A percentile compares a stretch with the other conserved stretches of the same genome.
Conservation (phyloP, 2,329 filamentous ascomycete genomes). For the Orbilia blumenaviensis region DNA sequence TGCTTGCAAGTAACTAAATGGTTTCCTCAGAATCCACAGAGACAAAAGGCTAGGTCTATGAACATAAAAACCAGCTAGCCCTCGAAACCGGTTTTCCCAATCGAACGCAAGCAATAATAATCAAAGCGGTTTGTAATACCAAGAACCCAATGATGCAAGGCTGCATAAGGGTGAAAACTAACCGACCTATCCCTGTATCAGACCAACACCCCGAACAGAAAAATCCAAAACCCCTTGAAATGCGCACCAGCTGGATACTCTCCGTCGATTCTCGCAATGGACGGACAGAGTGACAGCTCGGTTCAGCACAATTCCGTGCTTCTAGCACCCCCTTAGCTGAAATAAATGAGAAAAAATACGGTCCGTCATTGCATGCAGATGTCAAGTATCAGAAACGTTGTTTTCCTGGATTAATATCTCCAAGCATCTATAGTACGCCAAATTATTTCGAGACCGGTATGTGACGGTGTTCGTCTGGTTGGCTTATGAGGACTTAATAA, state of each 20-base stretch:
- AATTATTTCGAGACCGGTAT: not conserved
- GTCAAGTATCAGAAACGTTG: not conserved
- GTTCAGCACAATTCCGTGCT: not conserved
- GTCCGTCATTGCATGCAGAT: not conserved
- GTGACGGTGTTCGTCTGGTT: not conserved
- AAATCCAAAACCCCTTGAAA: not conserved
- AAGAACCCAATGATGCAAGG: constrained; percentile 41
- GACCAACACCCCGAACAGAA: constrained; percentile 7
- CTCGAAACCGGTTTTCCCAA: constrained; percentile 1
- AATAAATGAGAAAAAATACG: not conserved
- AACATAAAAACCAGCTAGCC: no score
- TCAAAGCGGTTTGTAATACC: constrained; percentile 1
- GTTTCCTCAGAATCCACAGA: not conserved
- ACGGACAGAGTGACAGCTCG: constrained; percentile 7
- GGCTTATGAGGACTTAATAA: not conserved
- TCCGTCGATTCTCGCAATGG: not conserved
- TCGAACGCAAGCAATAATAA: not conserved
- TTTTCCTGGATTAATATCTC: not conserved
- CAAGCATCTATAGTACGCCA: not conserved
- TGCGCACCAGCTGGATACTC: not conserved
- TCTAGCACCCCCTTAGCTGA: not conserved
- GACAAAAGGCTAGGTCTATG: no score
- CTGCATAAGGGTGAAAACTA: constrained; percentile 26
- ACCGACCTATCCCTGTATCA: constrained; percentile 26
- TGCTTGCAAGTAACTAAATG: not conserved